Conservation (phyloP, 1,139 yeast species). For the Pichia sp. region DNA sequence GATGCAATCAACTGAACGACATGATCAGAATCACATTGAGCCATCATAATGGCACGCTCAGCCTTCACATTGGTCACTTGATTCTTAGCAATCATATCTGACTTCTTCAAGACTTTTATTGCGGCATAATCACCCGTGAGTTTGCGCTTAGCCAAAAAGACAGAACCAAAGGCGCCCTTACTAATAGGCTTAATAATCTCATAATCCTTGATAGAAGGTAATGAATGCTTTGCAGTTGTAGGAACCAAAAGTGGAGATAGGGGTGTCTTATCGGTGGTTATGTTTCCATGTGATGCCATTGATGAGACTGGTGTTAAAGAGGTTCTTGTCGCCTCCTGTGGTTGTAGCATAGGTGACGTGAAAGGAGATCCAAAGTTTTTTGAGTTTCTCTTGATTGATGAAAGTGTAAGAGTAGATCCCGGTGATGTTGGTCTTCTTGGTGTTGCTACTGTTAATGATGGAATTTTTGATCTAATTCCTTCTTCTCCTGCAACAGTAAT, state of each 20-base stretch:
- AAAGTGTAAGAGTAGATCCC: constrained; percentile 40
- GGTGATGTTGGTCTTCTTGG: constrained; percentile 45
- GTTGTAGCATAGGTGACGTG: constrained; percentile 35
- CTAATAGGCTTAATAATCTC: constrained; percentile 90
- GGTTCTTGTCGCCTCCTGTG: constrained; percentile 17
- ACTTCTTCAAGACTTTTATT: constrained; percentile 84
- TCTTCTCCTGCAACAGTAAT: constrained; percentile 16
- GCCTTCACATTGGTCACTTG: constrained; percentile 92
- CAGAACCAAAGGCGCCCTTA: constrained; percentile 97
- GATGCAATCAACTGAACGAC: constrained; percentile 87
- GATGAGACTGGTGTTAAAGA: constrained; percentile 1
- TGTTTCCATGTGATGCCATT: constrained; percentile 4
- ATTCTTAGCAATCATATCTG: constrained; percentile 96
- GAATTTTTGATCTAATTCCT: constrained; percentile 1
- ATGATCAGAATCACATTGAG: constrained; percentile 88
- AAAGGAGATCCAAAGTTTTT: constrained; percentile 33
- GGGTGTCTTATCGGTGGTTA: constrained; percentile 46
- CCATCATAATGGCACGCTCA: constrained; percentile 96
- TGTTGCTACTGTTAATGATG: constrained; percentile 5
- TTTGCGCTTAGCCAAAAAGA: constrained; percentile 74
- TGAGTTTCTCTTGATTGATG: constrained; percentile 43
- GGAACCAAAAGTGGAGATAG: constrained; percentile 68
- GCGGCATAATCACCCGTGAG: constrained; percentile 94
- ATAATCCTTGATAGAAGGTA: constrained; percentile 79
- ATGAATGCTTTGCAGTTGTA: constrained; percentile 36